Percentiles rank a stretch among this genome's conserved stretches.
phyloP scores from a whole-genome alignment of 345 rosid species.

The Microcos paniculata region DNA sequence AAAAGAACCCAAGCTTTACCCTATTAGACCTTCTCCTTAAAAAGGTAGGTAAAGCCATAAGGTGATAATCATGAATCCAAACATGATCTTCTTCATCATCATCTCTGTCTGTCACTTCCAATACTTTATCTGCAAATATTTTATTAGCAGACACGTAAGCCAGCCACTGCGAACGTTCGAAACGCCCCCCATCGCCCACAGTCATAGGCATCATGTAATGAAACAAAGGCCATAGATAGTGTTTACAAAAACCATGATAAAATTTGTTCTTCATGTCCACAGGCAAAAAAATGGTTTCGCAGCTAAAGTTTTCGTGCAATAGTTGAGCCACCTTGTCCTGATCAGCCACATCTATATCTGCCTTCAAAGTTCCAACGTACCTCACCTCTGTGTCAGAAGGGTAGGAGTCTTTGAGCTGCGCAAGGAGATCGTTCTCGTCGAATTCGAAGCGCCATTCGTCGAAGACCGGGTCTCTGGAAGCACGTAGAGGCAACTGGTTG shows the following conservation, averaged over 20 bases:
- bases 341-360: conserved; percentile 48
- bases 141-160: conserved; percentile 66
- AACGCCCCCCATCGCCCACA: conserved; percentile 51
- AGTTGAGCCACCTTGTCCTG: conserved; percentile 56
- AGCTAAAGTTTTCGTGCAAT: conserved; percentile 48
- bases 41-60: conserved; percentile 73
- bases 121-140: conserved; percentile 62
- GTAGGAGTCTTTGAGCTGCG: conserved; percentile 72
- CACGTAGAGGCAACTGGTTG: conserved; percentile 66
- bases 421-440: conserved; percentile 49
- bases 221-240: conserved; percentile 84
- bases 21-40: conserved; percentile 52
- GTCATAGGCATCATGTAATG: conserved; percentile 69
- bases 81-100: conserved; percentile 67
- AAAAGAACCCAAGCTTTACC: conserved; percentile 66
- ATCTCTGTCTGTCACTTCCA: conserved; percentile 31
- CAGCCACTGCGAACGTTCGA: conserved; percentile 53
- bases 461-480: conserved; percentile 28
- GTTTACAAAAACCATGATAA: conserved; percentile 88
- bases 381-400: conserved; percentile 47
- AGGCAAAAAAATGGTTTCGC: conserved; percentile 69
- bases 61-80: conserved; percentile 88
- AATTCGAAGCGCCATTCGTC: conserved; percentile 54
- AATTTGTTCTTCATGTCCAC: conserved; percentile 48
- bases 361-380: conserved; percentile 66